Base-by-base conservation (phyloP, 345 rosid species). In the Sapria himalayana region DNA sequence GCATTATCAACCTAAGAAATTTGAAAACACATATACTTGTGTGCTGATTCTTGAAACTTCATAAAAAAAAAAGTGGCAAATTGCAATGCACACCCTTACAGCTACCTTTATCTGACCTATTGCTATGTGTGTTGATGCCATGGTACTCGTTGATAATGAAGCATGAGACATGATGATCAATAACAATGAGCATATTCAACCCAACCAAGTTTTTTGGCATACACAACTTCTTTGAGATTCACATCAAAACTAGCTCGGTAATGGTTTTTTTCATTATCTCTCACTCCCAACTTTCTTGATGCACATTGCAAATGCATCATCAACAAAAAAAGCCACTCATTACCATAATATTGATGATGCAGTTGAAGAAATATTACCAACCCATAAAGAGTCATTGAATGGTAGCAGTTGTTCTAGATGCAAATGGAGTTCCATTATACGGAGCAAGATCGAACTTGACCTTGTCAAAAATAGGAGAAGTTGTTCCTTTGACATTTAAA, bases 161-260 rank as follows among this genome's bases (percentile, higher is more conserved):
- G n/a, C n/a, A n/a, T n/a, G n/a, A n/a, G n/a, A n/a, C n/a, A n/a
- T n/a, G n/a, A n/a, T n/a, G 62, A 12, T 44, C 92, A 9, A 18
- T 82, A 61, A 73, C 61, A 58, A 40, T 78, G 37, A 51, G 46
- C 17, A 57, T 82, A 10, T 69, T 78, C 64, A 82, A 82, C 39
- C 92, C 86, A 22, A 92, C 86, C 12, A 39, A 74, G 7, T 33
- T 64, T 42, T 82, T 82, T 52, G 94, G 94, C 41, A 66, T 82
- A 49, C 92, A 75, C 50, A 78, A 61, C n/a, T 73, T 62, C 60
- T 71, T 63, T 0, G 47, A 75, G 40, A 64, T 82, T 47, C 55
- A 69, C 0, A 54, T 78, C 5, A 78, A 78, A 22, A 67, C 73
- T 2, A 84, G 81, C 4, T 80, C 66, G 84, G 92, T 78, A 46